These are phyloP conservation scores for Inga leiocalycina DNA, from an alignment of 306 rosid genomes.

Conservation along the genomic window DNA sequence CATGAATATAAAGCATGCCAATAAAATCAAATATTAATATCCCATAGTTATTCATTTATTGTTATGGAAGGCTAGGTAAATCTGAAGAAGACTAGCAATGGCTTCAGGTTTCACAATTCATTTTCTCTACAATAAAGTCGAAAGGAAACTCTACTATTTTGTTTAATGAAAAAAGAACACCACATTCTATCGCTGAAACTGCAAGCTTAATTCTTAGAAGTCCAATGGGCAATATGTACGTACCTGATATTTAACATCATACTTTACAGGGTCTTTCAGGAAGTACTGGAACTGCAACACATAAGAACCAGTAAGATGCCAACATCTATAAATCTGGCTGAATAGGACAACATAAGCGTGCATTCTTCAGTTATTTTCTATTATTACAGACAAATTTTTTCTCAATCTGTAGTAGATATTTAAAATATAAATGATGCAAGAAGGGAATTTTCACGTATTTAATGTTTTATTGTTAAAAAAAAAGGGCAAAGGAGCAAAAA, in stretches of 20 bases:
- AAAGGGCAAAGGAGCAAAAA: no score
- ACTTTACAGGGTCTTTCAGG: constrained; percentile 56
- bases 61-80: not conserved
- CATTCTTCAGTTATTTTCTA: not conserved
- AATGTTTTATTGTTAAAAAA: not conserved
- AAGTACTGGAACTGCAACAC: constrained; percentile 52
- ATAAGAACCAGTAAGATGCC: constrained; percentile 22
- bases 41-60: not conserved
- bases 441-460: not conserved
- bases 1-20: not conserved
- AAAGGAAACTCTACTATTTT: not conserved
- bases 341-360: not conserved
- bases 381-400: constrained; percentile 3
- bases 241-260: constrained; percentile 63
- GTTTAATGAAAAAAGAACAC: not conserved
- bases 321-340: not conserved
- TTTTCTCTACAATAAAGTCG: not conserved
- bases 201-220: not conserved
- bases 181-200: not conserved
- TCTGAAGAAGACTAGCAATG: not conserved
- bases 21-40: not conserved
- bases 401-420: not conserved
- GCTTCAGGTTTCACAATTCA: not conserved
- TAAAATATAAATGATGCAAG: not conserved
- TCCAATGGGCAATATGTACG: not conserved